Percentiles rank a stretch among this genome's conserved stretches.
phyloP scores from a whole-genome alignment of 345 rosid species.

The Citrus hindsii region DNA sequence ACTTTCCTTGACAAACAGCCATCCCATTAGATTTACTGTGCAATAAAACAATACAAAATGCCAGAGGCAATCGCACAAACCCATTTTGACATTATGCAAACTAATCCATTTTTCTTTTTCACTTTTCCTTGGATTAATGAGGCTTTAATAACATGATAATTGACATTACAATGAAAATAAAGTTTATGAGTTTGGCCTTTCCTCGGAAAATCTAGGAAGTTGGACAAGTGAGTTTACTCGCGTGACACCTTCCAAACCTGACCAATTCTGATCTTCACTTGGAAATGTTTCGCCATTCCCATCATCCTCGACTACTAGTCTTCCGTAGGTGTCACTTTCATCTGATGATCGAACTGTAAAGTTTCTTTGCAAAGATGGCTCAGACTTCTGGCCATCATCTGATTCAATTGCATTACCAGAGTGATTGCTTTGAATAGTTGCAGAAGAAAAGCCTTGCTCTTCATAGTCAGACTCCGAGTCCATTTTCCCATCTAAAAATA shows the following conservation, averaged over 20 bases:
- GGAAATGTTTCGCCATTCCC: slow-evolving; percentile 29
- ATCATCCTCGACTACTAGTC: slow-evolving; percentile 31
- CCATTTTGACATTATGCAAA: slow-evolving; percentile 3
- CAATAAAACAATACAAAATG: slow-evolving; percentile 22
- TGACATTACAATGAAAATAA: slow-evolving; percentile 22
- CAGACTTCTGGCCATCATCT: slow-evolving; percentile 75
- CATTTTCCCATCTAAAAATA: slow-evolving; percentile 94
- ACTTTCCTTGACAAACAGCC: slow-evolving; percentile 10
- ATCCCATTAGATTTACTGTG: slow-evolving; percentile 14
- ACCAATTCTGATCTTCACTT: slow-evolving; percentile 84
- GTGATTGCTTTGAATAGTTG: slow-evolving; percentile 67
- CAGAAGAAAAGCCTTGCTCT: slow-evolving; percentile 76
- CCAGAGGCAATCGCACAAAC: slow-evolving; percentile 20
- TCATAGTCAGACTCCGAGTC: slow-evolving; percentile 83
- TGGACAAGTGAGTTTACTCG: slow-evolving; percentile 97
- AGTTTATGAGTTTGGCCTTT: slow-evolving; percentile 44
- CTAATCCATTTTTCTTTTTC: slow-evolving; percentile 13
- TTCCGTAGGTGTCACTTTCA: slow-evolving; percentile 43
- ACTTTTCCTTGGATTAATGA: slow-evolving; percentile 1
- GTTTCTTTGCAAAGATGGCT: slow-evolving; percentile 87
- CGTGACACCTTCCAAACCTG: slow-evolving; percentile 90
- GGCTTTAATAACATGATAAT: slow-evolving; percentile 16
- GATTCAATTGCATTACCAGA: slow-evolving; percentile 67
- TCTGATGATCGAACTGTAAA: slow-evolving; percentile 77
- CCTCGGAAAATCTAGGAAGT: slow-evolving; percentile 91